Conservation (phyloP, 2,329 filamentous ascomycete genomes). For the Hypoxylon sp. region DNA sequence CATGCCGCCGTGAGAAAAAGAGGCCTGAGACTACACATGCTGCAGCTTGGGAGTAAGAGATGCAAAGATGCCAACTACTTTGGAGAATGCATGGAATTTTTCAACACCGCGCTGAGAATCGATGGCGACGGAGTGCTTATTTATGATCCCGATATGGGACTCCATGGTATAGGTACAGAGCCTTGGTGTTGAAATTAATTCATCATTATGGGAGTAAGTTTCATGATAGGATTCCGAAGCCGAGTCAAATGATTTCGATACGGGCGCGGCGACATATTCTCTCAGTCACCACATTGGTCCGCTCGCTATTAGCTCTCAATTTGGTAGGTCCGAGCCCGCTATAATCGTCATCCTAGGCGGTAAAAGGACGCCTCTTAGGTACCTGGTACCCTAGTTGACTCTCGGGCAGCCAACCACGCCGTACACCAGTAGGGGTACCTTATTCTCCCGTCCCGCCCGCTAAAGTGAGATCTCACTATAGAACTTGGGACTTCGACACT, state of each 20-base stretch:
- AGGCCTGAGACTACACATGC: not conserved
- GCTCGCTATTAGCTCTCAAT: not conserved
- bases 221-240: not conserved
- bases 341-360: not conserved
- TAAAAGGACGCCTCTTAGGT: not conserved
- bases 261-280: not conserved
- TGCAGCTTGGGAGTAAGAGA: not conserved
- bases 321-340: not conserved
- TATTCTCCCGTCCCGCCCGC: not conserved
- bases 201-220: not conserved
- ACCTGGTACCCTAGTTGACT: no score
- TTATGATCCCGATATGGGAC: not conserved
- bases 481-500: not conserved
- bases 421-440: not conserved
- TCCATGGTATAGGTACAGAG: not conserved
- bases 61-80: not conserved
- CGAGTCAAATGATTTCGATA: not conserved
- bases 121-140: not conserved
- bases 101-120: not conserved
- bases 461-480: not conserved
- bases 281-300: not conserved
- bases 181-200: not conserved
- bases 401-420: not conserved
- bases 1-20: not conserved
- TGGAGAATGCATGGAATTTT: not conserved